Conservation (phyloP, 495 filamentous ascomycete genomes). For the Hypoxylon cercidicola region DNA sequence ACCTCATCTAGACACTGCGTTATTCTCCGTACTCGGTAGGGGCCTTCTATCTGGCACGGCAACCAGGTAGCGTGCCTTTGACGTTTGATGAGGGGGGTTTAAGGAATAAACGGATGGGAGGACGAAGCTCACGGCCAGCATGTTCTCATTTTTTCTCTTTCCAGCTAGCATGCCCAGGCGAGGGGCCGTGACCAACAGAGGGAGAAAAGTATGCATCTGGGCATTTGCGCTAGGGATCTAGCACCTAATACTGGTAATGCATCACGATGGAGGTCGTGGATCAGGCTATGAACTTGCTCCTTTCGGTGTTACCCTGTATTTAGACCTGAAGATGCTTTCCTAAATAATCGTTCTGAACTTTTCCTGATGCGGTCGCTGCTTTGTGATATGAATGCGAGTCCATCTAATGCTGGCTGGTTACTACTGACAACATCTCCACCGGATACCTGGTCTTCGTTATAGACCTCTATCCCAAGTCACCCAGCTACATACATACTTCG, state of each 20-base stretch:
- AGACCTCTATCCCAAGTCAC: too few species aligned
- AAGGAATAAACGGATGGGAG: slow-evolving; percentile 34
- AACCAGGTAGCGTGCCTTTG: slow-evolving; percentile 25
- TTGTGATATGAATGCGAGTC: not conserved
- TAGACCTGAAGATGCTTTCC: slow-evolving; percentile 45
- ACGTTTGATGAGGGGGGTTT: slow-evolving; percentile 33
- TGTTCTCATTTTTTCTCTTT: slow-evolving; percentile 18
- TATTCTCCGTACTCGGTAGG: slow-evolving; percentile 10
- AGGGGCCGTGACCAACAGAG: slow-evolving; percentile 31
- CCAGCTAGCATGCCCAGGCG: slow-evolving; percentile 30
- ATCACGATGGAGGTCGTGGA: slow-evolving; percentile 41
- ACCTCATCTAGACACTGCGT: slow-evolving; percentile 62
- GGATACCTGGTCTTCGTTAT: too few species aligned
- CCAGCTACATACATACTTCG: too few species aligned
- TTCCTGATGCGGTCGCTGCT: not conserved
- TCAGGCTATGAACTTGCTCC: slow-evolving; percentile 38
- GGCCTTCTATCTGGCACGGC: slow-evolving; percentile 11
- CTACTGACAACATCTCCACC: too few species aligned
- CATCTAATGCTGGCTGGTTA: not conserved
- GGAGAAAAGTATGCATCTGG: slow-evolving; percentile 46
- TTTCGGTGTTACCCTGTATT: slow-evolving; percentile 44
- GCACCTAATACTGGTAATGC: slow-evolving; percentile 47
- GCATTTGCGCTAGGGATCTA: slow-evolving; percentile 45
- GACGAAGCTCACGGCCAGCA: slow-evolving; percentile 35
- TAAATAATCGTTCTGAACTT: slow-evolving; percentile 43